A percentile compares a stretch with the other conserved stretches of the same genome.
Conservation (phyloP, 148 eudicot genomes). For the Rhododendron simsii region DNA sequence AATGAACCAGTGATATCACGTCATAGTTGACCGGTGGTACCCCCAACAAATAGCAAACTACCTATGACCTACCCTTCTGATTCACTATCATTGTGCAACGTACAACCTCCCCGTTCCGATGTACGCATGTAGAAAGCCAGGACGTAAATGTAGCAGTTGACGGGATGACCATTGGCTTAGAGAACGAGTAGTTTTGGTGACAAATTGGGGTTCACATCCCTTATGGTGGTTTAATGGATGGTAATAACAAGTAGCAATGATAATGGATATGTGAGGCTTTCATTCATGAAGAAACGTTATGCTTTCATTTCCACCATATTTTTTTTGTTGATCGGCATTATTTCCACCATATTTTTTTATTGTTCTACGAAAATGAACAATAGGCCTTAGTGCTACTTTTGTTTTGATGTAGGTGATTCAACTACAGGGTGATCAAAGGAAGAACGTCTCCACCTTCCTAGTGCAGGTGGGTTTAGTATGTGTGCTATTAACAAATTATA, state of each 20-base stretch:
- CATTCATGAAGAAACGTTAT: not conserved
- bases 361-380: not conserved
- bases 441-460: conserved; percentile 19
- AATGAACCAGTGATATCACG: not conserved
- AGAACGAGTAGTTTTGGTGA: not conserved
- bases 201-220: not conserved
- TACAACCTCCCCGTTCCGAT: not conserved
- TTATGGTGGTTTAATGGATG: not conserved
- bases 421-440: conserved; percentile 18
- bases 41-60: not conserved
- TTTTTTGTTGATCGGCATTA: not conserved
- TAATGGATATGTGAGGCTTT: not conserved
- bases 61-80: not conserved
- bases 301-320: not conserved
- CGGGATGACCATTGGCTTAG: not conserved
- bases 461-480: not conserved
- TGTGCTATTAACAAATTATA: not conserved
- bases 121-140: not conserved
- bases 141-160: not conserved
- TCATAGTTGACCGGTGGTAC: not conserved
- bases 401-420: conserved; percentile 12
- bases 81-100: not conserved
- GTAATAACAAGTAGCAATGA: not conserved
- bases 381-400: not conserved
- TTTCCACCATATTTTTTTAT: too few species aligned